Evolutionary conservation across 768 basidiomycete species (phyloP), one percentile per base, ranked within the genome.

Genomic region (Mrakia frigida): DNA sequence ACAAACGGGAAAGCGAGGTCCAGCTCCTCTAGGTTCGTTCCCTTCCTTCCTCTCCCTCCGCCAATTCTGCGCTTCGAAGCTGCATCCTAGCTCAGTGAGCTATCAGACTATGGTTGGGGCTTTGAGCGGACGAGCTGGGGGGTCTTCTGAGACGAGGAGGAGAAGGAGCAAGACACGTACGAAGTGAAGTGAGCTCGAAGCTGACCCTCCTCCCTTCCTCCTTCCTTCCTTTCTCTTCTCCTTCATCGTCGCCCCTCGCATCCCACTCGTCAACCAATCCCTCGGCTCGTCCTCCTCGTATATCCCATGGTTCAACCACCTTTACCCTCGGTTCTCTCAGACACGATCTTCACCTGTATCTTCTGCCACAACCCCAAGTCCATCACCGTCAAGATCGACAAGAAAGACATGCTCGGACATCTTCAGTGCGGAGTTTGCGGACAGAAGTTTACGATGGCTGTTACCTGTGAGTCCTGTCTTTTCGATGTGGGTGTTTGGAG

Each of bases 361-460:
- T 74, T 74, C 46, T 74, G 73, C 39, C 52, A 74, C 60, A 74
- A 74, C 41, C 73, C 73, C 25, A 61, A 74, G 41, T 43, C 59
- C 21, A 56, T 74, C 59, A 74, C 52, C 39, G 73, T 74, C 63
- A 74, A 74, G 73, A 74, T 74, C 28, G 73, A 74, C 37, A 61
- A 43, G 60, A 74, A 74, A 31, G 60, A 63, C 6, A 74, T 67
- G 63, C 31, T 67, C 37, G 73, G 73, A 6, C 53, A 63, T n/a
- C 41, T 74, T 1, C 60, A 61, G 60, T 74, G 73, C 60, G 37
- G 35, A 16, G 53, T 74, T 9, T 74, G 73, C 53, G 73, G 73
- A 6, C 73, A 74, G 39, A 60, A 46, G 31, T 74, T 74, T 46
- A 23, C 50, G 0, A 25, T 53, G 23, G 41, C 33, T 23, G 39